phyloP scores from a whole-genome alignment of 2,329 filamentous ascomycete genomes.

The Hypocreales sp. region DNA sequence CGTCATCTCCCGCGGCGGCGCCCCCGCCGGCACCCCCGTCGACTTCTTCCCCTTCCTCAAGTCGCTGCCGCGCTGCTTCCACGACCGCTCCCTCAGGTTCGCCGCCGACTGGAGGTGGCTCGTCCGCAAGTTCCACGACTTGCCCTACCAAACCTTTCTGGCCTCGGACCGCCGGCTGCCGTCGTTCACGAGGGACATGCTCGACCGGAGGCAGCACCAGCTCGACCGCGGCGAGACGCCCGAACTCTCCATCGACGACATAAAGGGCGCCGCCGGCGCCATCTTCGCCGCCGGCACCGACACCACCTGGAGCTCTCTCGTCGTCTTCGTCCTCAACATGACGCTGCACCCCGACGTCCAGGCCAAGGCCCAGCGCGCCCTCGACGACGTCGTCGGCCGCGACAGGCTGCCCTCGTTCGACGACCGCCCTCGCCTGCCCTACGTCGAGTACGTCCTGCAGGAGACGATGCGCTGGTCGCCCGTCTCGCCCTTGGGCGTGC shows the following conservation, averaged over 20 bases:
- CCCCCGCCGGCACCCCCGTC: slow-evolving; percentile 20
- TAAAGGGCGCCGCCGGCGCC: slow-evolving; percentile 32
- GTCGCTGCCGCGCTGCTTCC: slow-evolving; percentile 22
- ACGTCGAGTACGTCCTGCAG: slow-evolving; percentile 29
- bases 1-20: slow-evolving; percentile 13
- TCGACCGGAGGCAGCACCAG: slow-evolving; percentile 10
- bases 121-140: slow-evolving; percentile 25
- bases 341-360: slow-evolving; percentile 26
- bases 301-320: slow-evolving; percentile 25
- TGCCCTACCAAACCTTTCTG: slow-evolving; percentile 22
- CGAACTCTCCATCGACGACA: slow-evolving; percentile 24
- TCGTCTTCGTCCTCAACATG: slow-evolving; percentile 29
- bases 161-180: slow-evolving; percentile 13
- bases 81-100: slow-evolving; percentile 14
- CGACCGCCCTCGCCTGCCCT: slow-evolving; percentile 25
- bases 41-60: slow-evolving; percentile 31
- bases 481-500: slow-evolving; percentile 32
- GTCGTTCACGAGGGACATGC: slow-evolving; percentile 12
- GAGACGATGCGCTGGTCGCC: slow-evolving; percentile 29
- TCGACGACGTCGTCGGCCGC: slow-evolving; percentile 30
- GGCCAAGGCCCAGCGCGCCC: slow-evolving; percentile 25
- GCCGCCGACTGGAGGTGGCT: slow-evolving; percentile 14
- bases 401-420: slow-evolving; percentile 28
- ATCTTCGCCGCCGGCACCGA: slow-evolving; percentile 31
- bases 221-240: slow-evolving; percentile 11